Base-by-base conservation (phyloP, 129 eudicot genomes). In the Sambucus nigra region DNA sequence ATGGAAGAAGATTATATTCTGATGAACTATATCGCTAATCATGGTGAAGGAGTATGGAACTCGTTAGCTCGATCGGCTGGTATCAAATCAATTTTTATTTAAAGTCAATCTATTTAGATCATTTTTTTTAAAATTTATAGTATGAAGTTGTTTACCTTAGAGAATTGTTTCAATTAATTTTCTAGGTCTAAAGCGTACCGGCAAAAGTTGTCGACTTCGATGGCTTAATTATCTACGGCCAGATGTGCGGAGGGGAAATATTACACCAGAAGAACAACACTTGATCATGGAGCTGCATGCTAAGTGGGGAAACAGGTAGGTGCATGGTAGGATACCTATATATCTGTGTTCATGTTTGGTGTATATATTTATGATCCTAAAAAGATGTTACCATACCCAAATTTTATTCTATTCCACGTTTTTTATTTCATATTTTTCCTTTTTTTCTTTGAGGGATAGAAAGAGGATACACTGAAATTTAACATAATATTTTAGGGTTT, bases 1-100 rank as follows among this genome's bases (percentile, higher is more conserved):
- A 84, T 89, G 98, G 98, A 89, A 59, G 98, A 89, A 74, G 98
- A 89, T 80, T 71, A 78, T 64, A 85, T 89, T 59, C 93, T 89
- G 50, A 89, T 89, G 60, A 89, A 89, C 79, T 89, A 89, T 56
- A 89, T 89, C 25, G 98, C 95, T 0, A 89, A 79, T 71, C 98
- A 89, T 59, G 98, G 98, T 14, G 98, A 89, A 81, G 98, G 98
- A 48, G 98, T 85, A 60, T 89, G 98, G 98, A 89, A 89, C 61
- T 78, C 98, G 10, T 82, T 89, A 7, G 95, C 98, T 40, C 65
- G 82, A 76, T 81, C 98, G 16, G 98, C 98, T 2, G 98, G 98
- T 84, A 78, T 33, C 4, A 27, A 18, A 15, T 17, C 9, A 3
- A 1, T 15, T 59, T 18, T 0, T 1, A 16, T 0, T 22, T 38